These are phyloP conservation scores for Monotropa hypopitys DNA, from an alignment of 179 eudicot genomes.

Conservation along the genomic window DNA sequence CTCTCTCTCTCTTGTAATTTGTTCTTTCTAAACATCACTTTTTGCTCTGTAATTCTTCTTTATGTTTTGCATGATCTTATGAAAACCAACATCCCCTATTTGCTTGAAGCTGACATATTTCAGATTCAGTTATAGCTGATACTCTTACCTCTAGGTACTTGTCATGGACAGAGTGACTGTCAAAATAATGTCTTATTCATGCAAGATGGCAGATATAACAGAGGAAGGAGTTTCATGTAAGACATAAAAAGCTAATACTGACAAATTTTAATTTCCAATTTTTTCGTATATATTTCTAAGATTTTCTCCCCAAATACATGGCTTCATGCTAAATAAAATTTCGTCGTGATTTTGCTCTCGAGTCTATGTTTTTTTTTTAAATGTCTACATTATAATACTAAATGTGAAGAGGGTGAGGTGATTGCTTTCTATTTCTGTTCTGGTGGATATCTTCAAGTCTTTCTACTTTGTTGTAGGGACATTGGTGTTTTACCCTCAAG, in stretches of 20 bases:
- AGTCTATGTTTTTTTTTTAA: background rate
- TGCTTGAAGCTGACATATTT: conserved; percentile 1
- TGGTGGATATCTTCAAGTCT: background rate
- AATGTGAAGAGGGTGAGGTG: background rate
- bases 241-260: conserved; percentile 29
- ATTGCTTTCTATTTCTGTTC: background rate
- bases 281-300: background rate
- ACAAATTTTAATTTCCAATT: background rate
- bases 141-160: conserved; percentile 56
- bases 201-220: conserved; percentile 98
- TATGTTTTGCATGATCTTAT: background rate
- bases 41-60: background rate
- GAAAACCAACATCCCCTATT: background rate
- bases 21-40: background rate
- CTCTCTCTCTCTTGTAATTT: background rate
- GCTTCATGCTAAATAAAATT: background rate
- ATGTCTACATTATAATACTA: background rate
- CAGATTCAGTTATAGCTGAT: conserved; percentile 12
- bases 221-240: conserved; percentile 96
- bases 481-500: background rate
- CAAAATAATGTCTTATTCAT: conserved; percentile 80
- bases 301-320: background rate
- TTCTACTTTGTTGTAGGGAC: background rate
- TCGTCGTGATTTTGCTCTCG: background rate
- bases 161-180: conserved; percentile 90